phyloP scores from a whole-genome alignment of 2,329 filamentous ascomycete genomes.

The Verruconis gallopava region DNA sequence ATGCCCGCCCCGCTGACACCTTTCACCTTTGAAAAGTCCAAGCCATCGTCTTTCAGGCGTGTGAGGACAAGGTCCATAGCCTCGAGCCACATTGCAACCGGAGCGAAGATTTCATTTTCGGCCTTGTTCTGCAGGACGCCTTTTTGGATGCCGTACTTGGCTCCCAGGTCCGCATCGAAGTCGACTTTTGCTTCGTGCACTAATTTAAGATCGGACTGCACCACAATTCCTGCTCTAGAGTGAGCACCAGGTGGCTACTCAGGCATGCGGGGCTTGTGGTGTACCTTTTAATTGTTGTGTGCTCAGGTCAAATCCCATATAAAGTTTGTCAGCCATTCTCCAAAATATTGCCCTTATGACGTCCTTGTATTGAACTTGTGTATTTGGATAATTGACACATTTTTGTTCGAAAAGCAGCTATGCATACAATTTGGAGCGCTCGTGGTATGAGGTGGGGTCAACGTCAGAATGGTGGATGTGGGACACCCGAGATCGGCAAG shows the following conservation, averaged over 20 bases:
- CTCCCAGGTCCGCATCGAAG: conserved; percentile 72
- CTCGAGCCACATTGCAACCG: conserved; percentile 89
- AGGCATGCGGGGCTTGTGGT: neutral
- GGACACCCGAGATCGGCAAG: neutral
- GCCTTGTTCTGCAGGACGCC: conserved; percentile 72
- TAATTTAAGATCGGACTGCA: conserved; percentile 70
- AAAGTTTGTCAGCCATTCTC: conserved; percentile 38
- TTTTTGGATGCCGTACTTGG: conserved; percentile 58
- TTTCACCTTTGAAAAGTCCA: conserved; percentile 61
- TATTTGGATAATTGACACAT: neutral
- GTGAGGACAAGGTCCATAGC: conserved; percentile 74
- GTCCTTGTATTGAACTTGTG: neutral
- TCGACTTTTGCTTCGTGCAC: conserved; percentile 81
- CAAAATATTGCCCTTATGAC: neutral
- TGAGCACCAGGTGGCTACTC: too few relatives aligned
- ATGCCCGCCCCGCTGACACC: conserved; percentile 87
- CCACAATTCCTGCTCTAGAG: conserved; percentile 63
- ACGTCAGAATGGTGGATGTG: neutral
- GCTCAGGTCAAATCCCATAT: conserved; percentile 88
- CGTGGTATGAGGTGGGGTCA: neutral
- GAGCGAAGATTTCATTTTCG: conserved; percentile 83
- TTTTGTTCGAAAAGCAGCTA: neutral
- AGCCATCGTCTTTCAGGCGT: conserved; percentile 54
- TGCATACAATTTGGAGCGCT: neutral
- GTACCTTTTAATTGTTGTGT: conserved; percentile 94